These are phyloP conservation scores for Mercurialis annua DNA, from an alignment of 345 rosid genomes.

Conservation along the genomic window DNA sequence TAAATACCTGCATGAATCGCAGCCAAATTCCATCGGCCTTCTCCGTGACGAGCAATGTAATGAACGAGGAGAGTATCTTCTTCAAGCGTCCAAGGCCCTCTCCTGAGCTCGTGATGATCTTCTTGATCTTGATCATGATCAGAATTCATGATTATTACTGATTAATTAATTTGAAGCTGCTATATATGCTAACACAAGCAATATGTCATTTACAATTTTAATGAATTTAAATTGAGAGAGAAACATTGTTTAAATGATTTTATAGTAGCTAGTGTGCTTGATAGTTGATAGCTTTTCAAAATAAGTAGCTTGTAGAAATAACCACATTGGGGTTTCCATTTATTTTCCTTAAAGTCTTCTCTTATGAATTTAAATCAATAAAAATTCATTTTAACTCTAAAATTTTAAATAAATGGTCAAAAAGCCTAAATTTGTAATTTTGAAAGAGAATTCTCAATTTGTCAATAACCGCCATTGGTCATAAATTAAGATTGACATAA, in stretches of 20 bases:
- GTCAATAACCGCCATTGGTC: too few species aligned
- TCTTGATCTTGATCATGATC: conserved; percentile 14
- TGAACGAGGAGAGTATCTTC: conserved; percentile 82
- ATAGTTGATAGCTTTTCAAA: conserved; percentile 29
- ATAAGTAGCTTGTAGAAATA: conserved; percentile 12
- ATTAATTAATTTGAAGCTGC: conserved; percentile 18
- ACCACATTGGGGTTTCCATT: conserved; percentile 20
- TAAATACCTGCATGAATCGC: conserved; percentile 74
- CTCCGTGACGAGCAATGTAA: conserved; percentile 78
- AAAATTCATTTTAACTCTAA: too few species aligned
- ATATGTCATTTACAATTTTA: too few species aligned
- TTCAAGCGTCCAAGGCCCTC: conserved; percentile 94
- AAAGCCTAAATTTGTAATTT: too few species aligned
- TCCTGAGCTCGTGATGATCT: conserved; percentile 54
- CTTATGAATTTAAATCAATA: too few species aligned
- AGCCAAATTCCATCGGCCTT: conserved; percentile 93
- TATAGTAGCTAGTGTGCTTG: conserved; percentile 8
- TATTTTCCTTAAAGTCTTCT: conserved; percentile 17
- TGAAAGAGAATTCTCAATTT: too few species aligned
- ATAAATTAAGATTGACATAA: too few species aligned
- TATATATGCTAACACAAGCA: conserved; percentile 16
- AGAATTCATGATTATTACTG: not conserved
- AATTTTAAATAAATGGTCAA: too few species aligned
- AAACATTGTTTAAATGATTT: not conserved
- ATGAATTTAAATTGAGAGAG: not conserved